Conservation (phyloP, 1,284 basidiomycete species). For the Schizophyllum amplum region DNA sequence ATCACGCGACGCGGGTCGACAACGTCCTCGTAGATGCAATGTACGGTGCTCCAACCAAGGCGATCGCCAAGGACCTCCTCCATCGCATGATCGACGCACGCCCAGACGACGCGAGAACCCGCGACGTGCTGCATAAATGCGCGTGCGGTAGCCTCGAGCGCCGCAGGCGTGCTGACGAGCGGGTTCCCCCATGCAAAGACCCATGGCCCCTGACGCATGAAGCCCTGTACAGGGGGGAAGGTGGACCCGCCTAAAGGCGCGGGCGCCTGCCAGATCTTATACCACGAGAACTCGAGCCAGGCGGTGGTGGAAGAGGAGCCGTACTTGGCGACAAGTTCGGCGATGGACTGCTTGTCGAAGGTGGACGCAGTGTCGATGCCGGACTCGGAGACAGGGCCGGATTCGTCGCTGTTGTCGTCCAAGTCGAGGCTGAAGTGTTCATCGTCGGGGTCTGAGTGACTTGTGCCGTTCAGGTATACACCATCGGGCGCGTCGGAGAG, state of each 20-base stretch:
- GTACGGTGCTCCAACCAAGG: conserved; percentile 29
- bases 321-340: conserved; percentile 29
- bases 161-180: conserved; percentile 29
- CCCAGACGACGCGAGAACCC: conserved; percentile 28
- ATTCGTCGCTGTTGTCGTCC: not conserved
- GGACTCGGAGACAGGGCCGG: not conserved
- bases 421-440: not conserved
- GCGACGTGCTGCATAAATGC: conserved; percentile 30
- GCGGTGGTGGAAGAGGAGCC: conserved; percentile 35
- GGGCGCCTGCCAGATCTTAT: conserved; percentile 32
- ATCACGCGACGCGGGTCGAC: conserved; percentile 32
- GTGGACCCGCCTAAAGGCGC: conserved; percentile 26
- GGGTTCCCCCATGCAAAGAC: conserved; percentile 42
- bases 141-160: conserved; percentile 23
- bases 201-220: conserved; percentile 26
- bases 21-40: conserved; percentile 37
- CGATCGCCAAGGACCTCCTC: conserved; percentile 27
- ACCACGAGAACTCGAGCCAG: conserved; percentile 39
- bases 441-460: not conserved
- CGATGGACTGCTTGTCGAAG: conserved; percentile 24
- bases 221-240: conserved; percentile 35
- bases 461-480: not conserved
- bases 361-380: not conserved
- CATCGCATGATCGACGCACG: conserved; percentile 31
- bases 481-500: not conserved